Evolutionary conservation across 2,329 filamentous ascomycete species (phyloP).

Genomic region (Fusarium torulosum): DNA sequence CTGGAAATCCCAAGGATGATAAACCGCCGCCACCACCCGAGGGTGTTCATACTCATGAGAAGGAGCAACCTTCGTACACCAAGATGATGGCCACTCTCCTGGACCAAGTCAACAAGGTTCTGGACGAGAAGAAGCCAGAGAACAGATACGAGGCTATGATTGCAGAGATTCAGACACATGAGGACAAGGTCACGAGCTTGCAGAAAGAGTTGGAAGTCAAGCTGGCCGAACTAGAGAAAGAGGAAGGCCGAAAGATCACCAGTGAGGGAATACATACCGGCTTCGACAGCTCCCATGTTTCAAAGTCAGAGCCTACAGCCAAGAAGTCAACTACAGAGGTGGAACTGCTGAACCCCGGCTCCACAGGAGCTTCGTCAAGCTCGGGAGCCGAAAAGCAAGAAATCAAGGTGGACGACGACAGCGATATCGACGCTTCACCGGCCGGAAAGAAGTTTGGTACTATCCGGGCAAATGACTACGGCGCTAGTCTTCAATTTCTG

Average conservation of each 20-base stretch:
- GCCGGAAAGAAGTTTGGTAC: slow-evolving; percentile 84
- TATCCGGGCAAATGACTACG: slow-evolving; percentile 82
- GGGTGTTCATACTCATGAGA: slow-evolving; percentile 80
- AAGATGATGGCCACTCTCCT: slow-evolving; percentile 99
- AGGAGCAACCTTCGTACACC: slow-evolving; percentile 84
- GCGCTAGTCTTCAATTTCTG: slow-evolving; percentile 80
- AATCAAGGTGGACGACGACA: slow-evolving; percentile 69
- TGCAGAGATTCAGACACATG: slow-evolving; percentile 80
- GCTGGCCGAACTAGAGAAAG: slow-evolving; percentile 84
- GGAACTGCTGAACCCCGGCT: slow-evolving; percentile 82
- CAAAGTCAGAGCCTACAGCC: slow-evolving; percentile 66
- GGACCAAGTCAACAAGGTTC: slow-evolving; percentile 88
- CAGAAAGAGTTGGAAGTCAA: slow-evolving; percentile 81
- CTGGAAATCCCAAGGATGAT: slow-evolving; percentile 78
- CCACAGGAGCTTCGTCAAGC: slow-evolving; percentile 40
- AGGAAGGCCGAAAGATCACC: slow-evolving; percentile 91
- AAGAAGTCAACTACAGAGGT: slow-evolving; percentile 66
- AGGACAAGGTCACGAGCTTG: slow-evolving; percentile 80
- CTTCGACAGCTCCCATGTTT: slow-evolving; percentile 87
- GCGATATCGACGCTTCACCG: slow-evolving; percentile 79
- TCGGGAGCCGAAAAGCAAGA: slow-evolving; percentile 32
- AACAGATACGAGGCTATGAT: slow-evolving; percentile 82
- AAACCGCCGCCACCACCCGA: slow-evolving; percentile 80
- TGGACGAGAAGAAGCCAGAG: slow-evolving; percentile 80
- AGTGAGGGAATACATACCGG: slow-evolving; percentile 90